Conservation (phyloP, 495 filamentous ascomycete genomes). For the Entonaema liquescens region DNA sequence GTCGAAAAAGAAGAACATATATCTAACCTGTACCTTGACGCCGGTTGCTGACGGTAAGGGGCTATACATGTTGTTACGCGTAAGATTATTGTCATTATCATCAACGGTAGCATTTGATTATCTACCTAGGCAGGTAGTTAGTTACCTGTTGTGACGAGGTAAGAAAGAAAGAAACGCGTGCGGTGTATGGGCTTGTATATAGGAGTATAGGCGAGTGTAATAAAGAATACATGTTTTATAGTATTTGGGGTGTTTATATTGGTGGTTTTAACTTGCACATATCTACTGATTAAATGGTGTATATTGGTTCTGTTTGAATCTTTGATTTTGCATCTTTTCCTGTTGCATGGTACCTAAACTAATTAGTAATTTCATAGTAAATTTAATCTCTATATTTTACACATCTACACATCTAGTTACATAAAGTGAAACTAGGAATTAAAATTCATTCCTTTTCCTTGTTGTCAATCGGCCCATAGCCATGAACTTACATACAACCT, state of each 20-base stretch:
- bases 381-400: too few relatives aligned
- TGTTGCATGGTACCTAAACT: too few relatives aligned
- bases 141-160: not conserved
- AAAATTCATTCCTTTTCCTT: not conserved
- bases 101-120: not conserved
- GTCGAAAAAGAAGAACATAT: not conserved
- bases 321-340: too few relatives aligned
- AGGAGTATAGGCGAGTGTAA: slow-evolving; percentile 2
- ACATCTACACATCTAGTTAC: too few relatives aligned
- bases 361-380: too few relatives aligned
- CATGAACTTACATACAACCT: too few relatives aligned
- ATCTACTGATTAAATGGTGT: not conserved
- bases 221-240: slow-evolving; percentile 19
- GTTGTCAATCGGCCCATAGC: not conserved
- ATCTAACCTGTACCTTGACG: not conserved
- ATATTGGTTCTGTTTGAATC: not conserved
- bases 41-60: slow-evolving; percentile 8
- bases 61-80: not conserved
- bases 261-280: too few relatives aligned
- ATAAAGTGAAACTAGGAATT: not conserved
- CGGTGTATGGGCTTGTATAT: slow-evolving; percentile 24
- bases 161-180: not conserved
- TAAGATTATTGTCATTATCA: not conserved
- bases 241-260: too few relatives aligned
- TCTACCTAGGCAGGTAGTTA: not conserved